Evolutionary conservation across 2,329 filamentous ascomycete genomes (phyloP), one percentile per base, ranked within the genome.

Genomic region (Claviceps citrina): DNA sequence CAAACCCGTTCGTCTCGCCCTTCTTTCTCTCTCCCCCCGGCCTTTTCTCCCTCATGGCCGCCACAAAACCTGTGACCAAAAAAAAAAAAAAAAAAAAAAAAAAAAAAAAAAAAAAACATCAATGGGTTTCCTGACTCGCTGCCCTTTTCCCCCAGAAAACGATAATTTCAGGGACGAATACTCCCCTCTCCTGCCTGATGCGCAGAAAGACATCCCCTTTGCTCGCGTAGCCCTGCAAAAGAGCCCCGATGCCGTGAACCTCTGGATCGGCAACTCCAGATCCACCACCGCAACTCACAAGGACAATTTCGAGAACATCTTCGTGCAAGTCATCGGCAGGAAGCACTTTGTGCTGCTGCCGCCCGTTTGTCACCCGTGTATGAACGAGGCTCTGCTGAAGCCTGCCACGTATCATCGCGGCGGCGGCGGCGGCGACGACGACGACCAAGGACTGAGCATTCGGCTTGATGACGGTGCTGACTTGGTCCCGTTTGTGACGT

Each of bases 231-330:
- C 82, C 0, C 70, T 89, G 0, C 63, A 71, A 30, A 65, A 69
- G 36, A 52, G 61, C 0, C 80, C 83, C 0, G 84, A 91, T 46
- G 84, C 84, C 12, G 71, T 85, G 45, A 91, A 91, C 54, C 67
- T 91, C 51, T 89, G 84, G 84, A 76, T 91, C 37, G 84, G 84
- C 40, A 82, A 84, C 59, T 73, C 74, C 1, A 66, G 65, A 28
- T 82, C 77, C 20, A 67, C 72, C 1, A 87, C 83, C 0, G 78
- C 80, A 0, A 57, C 87, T 40, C 84, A 91, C 61, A 82, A 81
- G 51, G 84, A 91, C 60, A 82, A 82, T 51, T 89, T 87, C 56
- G 83, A 91, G 57, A 91, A 91, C 54, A 69, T 91, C 0, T 91
- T 87, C 55, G 79, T 84, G 1, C 83, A 89, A 51, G 58, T 89